Evolutionary conservation across 2,329 filamentous ascomycete genomes (phyloP).

Genomic region (Didymella pinodella): DNA sequence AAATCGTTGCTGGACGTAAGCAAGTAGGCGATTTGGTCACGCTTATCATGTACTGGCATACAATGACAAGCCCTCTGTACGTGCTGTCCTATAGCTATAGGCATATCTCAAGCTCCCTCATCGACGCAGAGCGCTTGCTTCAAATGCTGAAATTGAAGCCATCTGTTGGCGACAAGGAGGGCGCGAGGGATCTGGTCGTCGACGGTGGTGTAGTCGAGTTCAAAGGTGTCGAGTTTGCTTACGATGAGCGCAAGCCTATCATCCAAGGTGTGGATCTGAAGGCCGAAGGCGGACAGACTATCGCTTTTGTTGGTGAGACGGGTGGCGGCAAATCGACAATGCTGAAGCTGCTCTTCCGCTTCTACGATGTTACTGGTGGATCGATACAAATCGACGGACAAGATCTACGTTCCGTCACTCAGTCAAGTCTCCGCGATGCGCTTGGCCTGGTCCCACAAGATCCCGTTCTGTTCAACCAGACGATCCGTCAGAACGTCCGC

Average conservation of each 20-base stretch:
- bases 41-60: constrained; percentile 69
- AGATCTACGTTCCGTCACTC: constrained; percentile 66
- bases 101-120: constrained; percentile 61
- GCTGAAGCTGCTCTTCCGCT: constrained; percentile 67
- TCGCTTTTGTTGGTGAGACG: constrained; percentile 69
- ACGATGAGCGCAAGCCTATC: constrained; percentile 62
- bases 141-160: constrained; percentile 66
- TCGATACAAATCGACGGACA: constrained; percentile 66
- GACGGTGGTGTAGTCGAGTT: constrained; percentile 62
- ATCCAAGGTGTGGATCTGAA: constrained; percentile 60
- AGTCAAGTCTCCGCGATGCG: constrained; percentile 64
- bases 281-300: constrained; percentile 61
- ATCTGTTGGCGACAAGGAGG: constrained; percentile 57
- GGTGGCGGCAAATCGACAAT: constrained; percentile 70
- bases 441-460: constrained; percentile 73
- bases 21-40: constrained; percentile 70
- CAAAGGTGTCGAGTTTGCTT: constrained; percentile 63
- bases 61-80: constrained; percentile 58
- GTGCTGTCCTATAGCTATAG: constrained; percentile 60
- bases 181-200: constrained; percentile 53
- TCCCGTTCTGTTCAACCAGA: constrained; percentile 69
- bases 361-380: constrained; percentile 66
- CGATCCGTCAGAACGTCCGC: constrained; percentile 69
- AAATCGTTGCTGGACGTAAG: constrained; percentile 59
- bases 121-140: constrained; percentile 70